Base-by-base conservation (phyloP, 192 early-diverging fungal genomes). In the Backusella psychrophila region DNA sequence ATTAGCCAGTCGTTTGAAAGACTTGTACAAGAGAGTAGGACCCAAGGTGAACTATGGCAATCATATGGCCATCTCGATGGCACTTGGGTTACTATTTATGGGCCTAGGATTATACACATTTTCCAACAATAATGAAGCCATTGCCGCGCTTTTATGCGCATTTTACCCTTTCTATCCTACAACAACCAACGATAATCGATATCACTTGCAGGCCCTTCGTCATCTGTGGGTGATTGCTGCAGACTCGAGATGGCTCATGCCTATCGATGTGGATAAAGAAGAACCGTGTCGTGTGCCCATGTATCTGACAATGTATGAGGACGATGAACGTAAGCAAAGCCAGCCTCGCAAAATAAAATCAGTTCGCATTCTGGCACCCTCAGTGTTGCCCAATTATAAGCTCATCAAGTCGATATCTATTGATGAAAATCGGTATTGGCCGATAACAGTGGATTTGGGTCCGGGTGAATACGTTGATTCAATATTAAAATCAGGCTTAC, bases 141-240 rank as follows among this genome's bases (percentile, higher is more conserved):
- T 94, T 14, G 95, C 92, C 3, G 87, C 84, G 1, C 81, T 95
- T 1, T 73, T 94, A 3, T 91, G 90, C 68, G 78, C 91, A 1
- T 81, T 94, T 15, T 95, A 88, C 75, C 93, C 94, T 26, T 80
- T 86, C 33, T 92, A 86, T 23, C 92, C 93, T 0, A 79, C 75
- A 21, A 75, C 77, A 3, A 77, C 85, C 6, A 74, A 75, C 11
- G 91, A 93, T 78, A 92, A 95, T 69, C 79, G 84, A 14, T 81
- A 80, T 1, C 92, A 95, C 75, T 53, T 94, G n/a, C 94, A 95
- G 81, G 89, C 88, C 4, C 85, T 94, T 65, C 82, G 95, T 35
- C 93, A 95, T 80, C 72, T 96, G 42, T 96, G 95, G 95, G 89
- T 88, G 11, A 74, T 96, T 34, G 93, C 94, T 7, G 83, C 91